Conservation (phyloP, 106 monocot species). For the Dendrobium nobile region DNA sequence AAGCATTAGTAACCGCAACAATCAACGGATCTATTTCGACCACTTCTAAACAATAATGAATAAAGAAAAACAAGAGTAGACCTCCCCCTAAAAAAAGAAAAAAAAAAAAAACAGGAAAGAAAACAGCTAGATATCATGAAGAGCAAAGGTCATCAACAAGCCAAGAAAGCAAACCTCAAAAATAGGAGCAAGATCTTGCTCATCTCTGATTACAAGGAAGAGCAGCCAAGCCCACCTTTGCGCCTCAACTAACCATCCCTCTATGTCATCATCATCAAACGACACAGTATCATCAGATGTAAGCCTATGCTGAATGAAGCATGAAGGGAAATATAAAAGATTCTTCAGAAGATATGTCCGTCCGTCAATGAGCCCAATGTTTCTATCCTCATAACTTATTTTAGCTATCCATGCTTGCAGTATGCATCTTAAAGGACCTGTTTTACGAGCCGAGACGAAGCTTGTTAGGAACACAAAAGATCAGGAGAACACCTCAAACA, state of each 20-base stretch:
- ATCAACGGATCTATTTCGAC: too few relatives aligned
- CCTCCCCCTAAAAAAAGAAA: too few relatives aligned
- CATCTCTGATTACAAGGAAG: conserved; percentile 43
- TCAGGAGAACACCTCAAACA: background rate
- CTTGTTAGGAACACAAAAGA: background rate
- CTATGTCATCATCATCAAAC: conserved; percentile 86
- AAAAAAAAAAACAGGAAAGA: background rate
- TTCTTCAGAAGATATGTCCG: conserved; percentile 26
- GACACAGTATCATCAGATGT: conserved; percentile 10
- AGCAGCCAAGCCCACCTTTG: conserved; percentile 72
- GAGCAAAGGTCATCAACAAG: background rate
- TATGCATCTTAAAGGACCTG: conserved; percentile 59
- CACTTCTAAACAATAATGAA: too few relatives aligned
- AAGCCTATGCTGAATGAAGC: conserved; percentile 30
- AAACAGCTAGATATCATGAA: background rate
- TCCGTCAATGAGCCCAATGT: conserved; percentile 8
- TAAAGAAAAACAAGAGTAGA: too few relatives aligned
- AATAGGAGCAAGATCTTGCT: conserved; percentile 43
- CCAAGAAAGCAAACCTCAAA: conserved; percentile 47
- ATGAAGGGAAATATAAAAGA: conserved; percentile 43
- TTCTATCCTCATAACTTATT: background rate
- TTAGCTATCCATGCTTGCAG: conserved; percentile 57
- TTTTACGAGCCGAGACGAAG: background rate
- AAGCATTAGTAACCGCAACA: too few relatives aligned
- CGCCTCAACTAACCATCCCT: conserved; percentile 58